Evolutionary conservation across 2,329 filamentous ascomycete genomes (phyloP).

Genomic region (Alternaria incomplexa): DNA sequence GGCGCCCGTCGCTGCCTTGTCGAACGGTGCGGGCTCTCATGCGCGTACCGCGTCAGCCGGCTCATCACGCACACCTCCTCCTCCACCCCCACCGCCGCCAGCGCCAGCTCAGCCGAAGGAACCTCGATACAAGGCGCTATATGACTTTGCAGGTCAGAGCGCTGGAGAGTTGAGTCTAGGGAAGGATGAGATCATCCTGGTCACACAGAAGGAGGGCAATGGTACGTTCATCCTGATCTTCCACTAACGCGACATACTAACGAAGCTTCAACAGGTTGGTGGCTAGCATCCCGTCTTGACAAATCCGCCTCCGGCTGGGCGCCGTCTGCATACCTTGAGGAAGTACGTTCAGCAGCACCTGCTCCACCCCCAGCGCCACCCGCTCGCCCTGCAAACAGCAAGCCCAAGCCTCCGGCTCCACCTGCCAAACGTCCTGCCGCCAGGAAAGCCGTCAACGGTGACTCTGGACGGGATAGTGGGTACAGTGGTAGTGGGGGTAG

Average conservation of each 20-base stretch:
- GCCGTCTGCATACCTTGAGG: constrained; percentile 91
- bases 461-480: constrained; percentile 70
- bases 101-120: constrained; percentile 67
- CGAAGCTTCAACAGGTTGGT: constrained; percentile 73
- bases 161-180: constrained; percentile 83
- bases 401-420: constrained; percentile 76
- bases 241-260: constrained; percentile 20
- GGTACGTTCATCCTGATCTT: constrained; percentile 63
- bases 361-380: constrained; percentile 54
- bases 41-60: constrained; percentile 49
- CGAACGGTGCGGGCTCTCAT: constrained; percentile 53
- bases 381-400: constrained; percentile 69
- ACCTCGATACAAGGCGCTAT: constrained; percentile 85
- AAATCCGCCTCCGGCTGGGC: constrained; percentile 85
- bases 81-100: constrained; percentile 65
- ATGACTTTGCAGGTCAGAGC: constrained; percentile 86
- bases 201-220: constrained; percentile 94
- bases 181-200: constrained; percentile 81
- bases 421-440: constrained; percentile 79
- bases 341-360: constrained; percentile 68
- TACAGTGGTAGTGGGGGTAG: constrained; percentile 52
- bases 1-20: constrained; percentile 61
- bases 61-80: constrained; percentile 52
- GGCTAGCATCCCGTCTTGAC: constrained; percentile 79
- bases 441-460: constrained; percentile 68